Evolutionary conservation across 495 filamentous ascomycete genomes (phyloP), one percentile per base, ranked within the genome.

Genomic region (Neurospora sp.): DNA sequence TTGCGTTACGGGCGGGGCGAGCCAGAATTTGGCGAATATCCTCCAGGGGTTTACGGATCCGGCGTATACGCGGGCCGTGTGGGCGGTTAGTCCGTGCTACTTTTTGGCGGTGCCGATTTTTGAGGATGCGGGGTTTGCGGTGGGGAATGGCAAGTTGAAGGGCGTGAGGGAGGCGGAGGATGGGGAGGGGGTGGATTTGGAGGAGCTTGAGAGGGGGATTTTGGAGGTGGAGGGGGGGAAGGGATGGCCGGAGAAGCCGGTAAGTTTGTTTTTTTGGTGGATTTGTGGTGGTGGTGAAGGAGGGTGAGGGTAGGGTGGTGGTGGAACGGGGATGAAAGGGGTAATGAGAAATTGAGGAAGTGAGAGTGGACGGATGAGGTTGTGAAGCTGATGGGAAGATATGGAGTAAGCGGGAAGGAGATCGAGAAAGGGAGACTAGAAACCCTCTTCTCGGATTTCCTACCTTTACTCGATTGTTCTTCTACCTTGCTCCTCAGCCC

Each of bases 31-130:
- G 9, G 92, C 90, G 2, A 90, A 87, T 75, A 81, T 94, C 4
- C 83, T 98, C 38, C 86, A 89, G 77, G 88, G 90, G 20, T 97
- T 91, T 74, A 92, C 93, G 0, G 94, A 96, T 78, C 92, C 93
- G 0, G 79, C 84, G 3, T 92, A 91, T 77, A 97, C 94, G 18
- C 85, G 87, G 54, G 88, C 86, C 76, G 88, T 96, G 31, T 97
- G 93, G 91, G 84, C 92, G 81, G 89, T 93, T 0, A 88, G 90
- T 49, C 95, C 95, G 39, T 90, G 91, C 23, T 98, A 97, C 77
- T 91, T 90, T 78, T 84, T 96, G 11, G 93, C 91, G 0, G 91
- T 90, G 78, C 86, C 89, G 7, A 91, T 96, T 42, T 93, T 98
- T 77, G 89, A 92, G 75, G 94, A 97, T 82, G 85, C 88, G 0